Base-by-base conservation (phyloP, 768 basidiomycete genomes). In the Hydnum rufescens region DNA sequence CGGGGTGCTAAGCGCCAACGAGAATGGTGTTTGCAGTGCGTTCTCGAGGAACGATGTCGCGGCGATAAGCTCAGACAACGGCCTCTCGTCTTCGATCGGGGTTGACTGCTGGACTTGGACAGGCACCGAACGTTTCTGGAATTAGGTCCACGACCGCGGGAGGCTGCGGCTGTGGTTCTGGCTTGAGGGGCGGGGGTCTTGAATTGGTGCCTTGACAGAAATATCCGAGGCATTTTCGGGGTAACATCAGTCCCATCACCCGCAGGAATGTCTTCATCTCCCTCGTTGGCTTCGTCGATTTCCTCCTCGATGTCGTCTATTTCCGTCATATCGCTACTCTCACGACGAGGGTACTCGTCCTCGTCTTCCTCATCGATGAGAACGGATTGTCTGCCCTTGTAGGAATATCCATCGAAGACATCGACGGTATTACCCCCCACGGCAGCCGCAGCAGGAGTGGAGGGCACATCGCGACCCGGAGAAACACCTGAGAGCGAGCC, bases 401-500 rank as follows among this genome's bases (percentile, higher is more conserved):
- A 95, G 44, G 84, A 87, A 66, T 95, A 95, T 3, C 88, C 89
- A 64, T 90, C 89, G 61, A 92, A 95, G 29, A 92, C 77, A 63
- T 90, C 87, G 18, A 77, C 68, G 25, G 62, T 66, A 6, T 65
- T 64, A 8, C 59, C 64, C 2, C 49, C 54, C 8, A 32, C 53
- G n/a, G 44, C 32, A 36, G 55, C 32, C 28, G 43, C 31, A 13
- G 50, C 36, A 13, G 51, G 55, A 13, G 55, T 55, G 23, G 49
- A 48, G 5, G 28, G 13, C 31, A 19, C 23, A 18, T 32, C 5
- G 22, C 28, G 18, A 8, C 44, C 44, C n/a, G n/a, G n/a, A 23
- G 42, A 16, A 25, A 39, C 53, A 13, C n/a, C 13, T 16, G 29
- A 8, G 25, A 49, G 8, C 8, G 51, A 18, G 22, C 44, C 19